Evolutionary conservation across 2,329 filamentous ascomycete species (phyloP).

Genomic region (Phyllosticta paracitricarpa): DNA sequence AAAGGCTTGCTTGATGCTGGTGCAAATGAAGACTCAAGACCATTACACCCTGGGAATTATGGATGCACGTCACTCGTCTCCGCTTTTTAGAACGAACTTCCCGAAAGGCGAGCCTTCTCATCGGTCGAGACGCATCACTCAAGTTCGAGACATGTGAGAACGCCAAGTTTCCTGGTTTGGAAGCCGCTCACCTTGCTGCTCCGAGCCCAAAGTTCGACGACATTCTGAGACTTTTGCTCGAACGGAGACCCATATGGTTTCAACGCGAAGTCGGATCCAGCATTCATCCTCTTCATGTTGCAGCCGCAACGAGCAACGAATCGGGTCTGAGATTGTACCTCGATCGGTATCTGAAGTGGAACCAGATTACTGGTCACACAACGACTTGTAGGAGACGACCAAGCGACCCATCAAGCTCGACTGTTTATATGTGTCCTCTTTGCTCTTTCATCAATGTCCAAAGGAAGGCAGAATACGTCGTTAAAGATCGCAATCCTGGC

Average conservation of each 20-base stretch:
- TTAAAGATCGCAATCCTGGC: too few species aligned
- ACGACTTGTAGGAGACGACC: too few species aligned
- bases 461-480: too few species aligned
- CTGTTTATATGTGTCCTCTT: too few species aligned
- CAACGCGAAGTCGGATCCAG: background rate
- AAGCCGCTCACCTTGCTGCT: too few species aligned
- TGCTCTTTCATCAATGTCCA: too few species aligned
- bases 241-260: background rate
- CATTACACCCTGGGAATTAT: background rate
- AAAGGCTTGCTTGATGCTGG: background rate
- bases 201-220: background rate
- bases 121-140: background rate
- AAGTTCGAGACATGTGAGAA: background rate
- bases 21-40: rapidly evolving
- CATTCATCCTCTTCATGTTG: background rate
- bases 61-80: background rate
- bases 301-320: too few species aligned
- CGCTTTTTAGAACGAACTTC: background rate
- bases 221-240: background rate
- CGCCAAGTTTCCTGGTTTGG: background rate
- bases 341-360: too few species aligned
- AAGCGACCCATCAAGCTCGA: too few species aligned
- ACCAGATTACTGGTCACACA: too few species aligned
- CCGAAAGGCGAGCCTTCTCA: background rate
- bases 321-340: too few species aligned